A percentile compares a stretch with the other conserved stretches of the same genome.
These are phyloP conservation scores for Candida odintsovae DNA, from an alignment of 805 yeast genomes.

Conservation along the genomic window DNA sequence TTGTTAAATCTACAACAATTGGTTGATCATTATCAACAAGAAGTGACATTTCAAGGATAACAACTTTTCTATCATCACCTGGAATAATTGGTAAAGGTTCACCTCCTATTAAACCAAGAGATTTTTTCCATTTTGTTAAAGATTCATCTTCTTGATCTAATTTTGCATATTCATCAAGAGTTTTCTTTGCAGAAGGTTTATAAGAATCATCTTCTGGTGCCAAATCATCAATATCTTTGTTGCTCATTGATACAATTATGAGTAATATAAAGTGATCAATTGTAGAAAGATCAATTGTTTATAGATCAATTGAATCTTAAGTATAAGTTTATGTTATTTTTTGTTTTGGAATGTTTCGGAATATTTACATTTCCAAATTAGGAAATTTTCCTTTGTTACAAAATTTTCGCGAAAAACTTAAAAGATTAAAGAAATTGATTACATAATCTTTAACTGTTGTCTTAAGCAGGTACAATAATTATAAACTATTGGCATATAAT, in stretches of 20 bases:
- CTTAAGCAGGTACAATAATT: no score
- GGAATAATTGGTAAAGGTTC: constrained; percentile 60
- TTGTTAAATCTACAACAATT: constrained; percentile 63
- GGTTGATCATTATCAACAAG: constrained; percentile 65
- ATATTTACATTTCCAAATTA: no score
- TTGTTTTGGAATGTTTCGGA: no score
- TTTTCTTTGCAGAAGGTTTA: constrained; percentile 53
- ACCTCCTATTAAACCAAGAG: constrained; percentile 67
- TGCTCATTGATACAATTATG: background rate
- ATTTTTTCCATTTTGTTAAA: constrained; percentile 85
- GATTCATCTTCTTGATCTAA: constrained; percentile 90
- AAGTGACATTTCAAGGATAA: constrained; percentile 70
- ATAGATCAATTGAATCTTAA: no score
- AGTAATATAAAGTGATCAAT: no score
- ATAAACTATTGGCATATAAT: no score
- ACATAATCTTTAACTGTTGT: no score
- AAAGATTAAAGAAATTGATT: no score
- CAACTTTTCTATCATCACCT: constrained; percentile 66
- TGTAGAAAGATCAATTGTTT: no score
- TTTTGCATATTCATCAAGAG: constrained; percentile 75
- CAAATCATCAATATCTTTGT: constrained; percentile 39
- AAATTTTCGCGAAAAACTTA: no score
- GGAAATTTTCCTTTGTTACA: no score
- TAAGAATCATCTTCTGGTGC: constrained; percentile 59
- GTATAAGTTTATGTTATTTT: no score